Evolutionary conservation across 345 rosid genomes (phyloP).

Genomic region (Eucalyptus caleyi): DNA sequence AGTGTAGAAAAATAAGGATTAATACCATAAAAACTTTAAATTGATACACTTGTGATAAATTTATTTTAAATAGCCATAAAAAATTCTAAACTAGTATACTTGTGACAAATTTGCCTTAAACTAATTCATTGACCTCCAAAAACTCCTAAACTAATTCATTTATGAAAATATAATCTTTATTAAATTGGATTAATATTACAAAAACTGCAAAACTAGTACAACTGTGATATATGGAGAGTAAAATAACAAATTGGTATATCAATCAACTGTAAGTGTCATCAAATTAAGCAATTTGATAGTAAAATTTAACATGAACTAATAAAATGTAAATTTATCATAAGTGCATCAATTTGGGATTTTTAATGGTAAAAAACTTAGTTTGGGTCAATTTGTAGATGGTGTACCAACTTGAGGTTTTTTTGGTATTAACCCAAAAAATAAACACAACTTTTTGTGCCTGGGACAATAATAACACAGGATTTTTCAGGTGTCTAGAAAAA

Average conservation of each 20-base stretch:
- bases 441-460: rapidly evolving
- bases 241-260: rapidly evolving
- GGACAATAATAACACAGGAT: neutral
- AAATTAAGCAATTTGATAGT: rapidly evolving
- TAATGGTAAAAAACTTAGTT: rapidly evolving
- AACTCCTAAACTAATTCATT: too few species aligned
- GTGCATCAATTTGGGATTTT: rapidly evolving
- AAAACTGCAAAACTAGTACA: too few species aligned
- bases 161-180: too few species aligned
- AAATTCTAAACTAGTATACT: rapidly evolving
- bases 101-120: too few species aligned
- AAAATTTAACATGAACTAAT: rapidly evolving
- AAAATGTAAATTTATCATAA: rapidly evolving
- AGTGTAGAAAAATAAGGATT: rapidly evolving
- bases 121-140: rapidly evolving
- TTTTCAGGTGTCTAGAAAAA: neutral
- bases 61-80: rapidly evolving
- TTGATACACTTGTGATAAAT: rapidly evolving
- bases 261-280: rapidly evolving
- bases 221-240: rapidly evolving
- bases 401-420: rapidly evolving
- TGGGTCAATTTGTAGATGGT: rapidly evolving
- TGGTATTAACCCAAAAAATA: too few species aligned
- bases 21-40: rapidly evolving
- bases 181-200: too few species aligned